Evolutionary conservation across 2,329 filamentous ascomycete species (phyloP).

Genomic region (Penicillium sumatraense): DNA sequence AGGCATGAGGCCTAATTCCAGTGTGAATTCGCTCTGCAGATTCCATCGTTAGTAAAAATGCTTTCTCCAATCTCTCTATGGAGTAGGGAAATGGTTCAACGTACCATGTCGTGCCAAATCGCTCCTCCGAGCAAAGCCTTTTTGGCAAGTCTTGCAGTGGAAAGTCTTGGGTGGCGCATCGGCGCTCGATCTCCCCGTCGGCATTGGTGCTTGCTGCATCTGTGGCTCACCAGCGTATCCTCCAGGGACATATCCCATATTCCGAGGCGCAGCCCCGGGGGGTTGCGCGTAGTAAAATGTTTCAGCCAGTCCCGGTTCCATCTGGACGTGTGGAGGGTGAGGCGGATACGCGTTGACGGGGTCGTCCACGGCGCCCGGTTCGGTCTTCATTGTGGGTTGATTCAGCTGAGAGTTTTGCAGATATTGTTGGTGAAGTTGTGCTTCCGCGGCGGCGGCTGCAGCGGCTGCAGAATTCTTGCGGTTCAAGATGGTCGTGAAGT

Average conservation of each 20-base stretch:
- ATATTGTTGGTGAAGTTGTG: constrained; percentile 51
- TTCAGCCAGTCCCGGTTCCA: constrained; percentile 42
- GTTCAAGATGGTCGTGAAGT: constrained; percentile 58
- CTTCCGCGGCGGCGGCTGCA: constrained; percentile 47
- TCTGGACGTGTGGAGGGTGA: constrained; percentile 55
- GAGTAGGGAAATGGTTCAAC: constrained; percentile 31
- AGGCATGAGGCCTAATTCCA: constrained; percentile 87
- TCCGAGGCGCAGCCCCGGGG: constrained; percentile 57
- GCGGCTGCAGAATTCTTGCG: constrained; percentile 53
- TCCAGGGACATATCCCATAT: constrained; percentile 58
- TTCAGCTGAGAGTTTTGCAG: constrained; percentile 47
- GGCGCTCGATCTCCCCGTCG: constrained; percentile 47
- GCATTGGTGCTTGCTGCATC: constrained; percentile 48
- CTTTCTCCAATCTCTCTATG: background rate
- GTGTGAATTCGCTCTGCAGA: constrained; percentile 88
- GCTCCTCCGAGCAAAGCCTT: constrained; percentile 90
- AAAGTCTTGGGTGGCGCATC: constrained; percentile 72
- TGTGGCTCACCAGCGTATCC: constrained; percentile 53
- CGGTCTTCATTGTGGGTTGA: constrained; percentile 61
- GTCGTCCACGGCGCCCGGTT: constrained; percentile 61
- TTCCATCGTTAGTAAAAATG: background rate
- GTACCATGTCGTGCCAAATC: constrained; percentile 93
- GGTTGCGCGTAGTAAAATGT: constrained; percentile 29
- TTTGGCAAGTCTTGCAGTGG: constrained; percentile 85
- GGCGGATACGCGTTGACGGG: constrained; percentile 63